phyloP scores from a whole-genome alignment of 441 rosid genomes.

The Brassica balearica region DNA sequence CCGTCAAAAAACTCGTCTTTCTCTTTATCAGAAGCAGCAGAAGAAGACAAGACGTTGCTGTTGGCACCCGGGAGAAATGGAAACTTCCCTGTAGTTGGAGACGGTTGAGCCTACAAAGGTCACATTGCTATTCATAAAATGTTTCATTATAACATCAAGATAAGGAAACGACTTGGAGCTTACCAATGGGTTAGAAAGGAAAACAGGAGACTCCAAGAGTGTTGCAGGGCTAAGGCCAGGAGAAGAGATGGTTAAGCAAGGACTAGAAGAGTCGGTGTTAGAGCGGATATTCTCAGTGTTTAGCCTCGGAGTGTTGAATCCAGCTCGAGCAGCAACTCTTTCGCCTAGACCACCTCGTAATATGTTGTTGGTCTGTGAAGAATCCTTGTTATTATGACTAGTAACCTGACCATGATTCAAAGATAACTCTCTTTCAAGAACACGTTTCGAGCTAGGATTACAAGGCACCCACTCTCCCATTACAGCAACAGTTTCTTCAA shows the following conservation, averaged over 20 bases:
- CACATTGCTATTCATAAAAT: too few species aligned
- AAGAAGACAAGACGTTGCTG: conserved; percentile 39
- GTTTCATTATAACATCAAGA: background rate
- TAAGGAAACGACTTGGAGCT: conserved; percentile 20
- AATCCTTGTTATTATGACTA: conserved; percentile 43
- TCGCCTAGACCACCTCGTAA: conserved; percentile 65
- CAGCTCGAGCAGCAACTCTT: conserved; percentile 74
- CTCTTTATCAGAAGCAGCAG: conserved; percentile 47
- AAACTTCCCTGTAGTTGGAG: conserved; percentile 98
- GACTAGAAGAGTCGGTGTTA: conserved; percentile 47
- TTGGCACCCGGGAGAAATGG: conserved; percentile 57
- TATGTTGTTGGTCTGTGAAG: conserved; percentile 53
- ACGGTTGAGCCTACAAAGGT: conserved; percentile 80
- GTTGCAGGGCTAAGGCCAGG: conserved; percentile 80
- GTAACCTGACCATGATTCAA: conserved; percentile 49
- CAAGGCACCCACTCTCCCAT: conserved; percentile 80
- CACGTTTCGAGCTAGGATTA: conserved; percentile 59
- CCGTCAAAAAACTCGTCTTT: conserved; percentile 70
- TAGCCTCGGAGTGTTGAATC: conserved; percentile 66
- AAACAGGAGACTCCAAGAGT: conserved; percentile 75
- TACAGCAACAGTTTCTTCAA: conserved; percentile 72
- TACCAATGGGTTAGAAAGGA: conserved; percentile 73
- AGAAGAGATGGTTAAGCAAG: conserved; percentile 64
- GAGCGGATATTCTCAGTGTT: conserved; percentile 67
- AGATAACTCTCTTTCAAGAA: conserved; percentile 52